phyloP scores from a whole-genome alignment of 805 yeast species.

The Myxozyma nipponensis region DNA sequence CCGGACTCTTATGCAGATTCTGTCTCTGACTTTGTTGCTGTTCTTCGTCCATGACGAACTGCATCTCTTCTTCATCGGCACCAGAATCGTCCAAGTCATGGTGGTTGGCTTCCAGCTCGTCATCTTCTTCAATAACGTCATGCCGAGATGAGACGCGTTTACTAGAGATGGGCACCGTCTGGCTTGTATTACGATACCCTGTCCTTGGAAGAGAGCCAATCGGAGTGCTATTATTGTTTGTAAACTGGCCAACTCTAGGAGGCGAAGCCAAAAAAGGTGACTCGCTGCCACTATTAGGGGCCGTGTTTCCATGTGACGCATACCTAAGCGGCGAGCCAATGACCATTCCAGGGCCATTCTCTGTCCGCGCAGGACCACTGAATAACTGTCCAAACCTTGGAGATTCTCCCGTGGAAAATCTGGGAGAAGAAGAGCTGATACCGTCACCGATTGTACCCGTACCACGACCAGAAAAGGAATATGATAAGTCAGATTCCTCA shows the following conservation, averaged over 20 bases:
- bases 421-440: constrained; percentile 19
- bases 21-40: too few relatives aligned
- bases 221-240: background rate
- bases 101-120: constrained; percentile 6
- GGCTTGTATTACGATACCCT: background rate
- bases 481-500: constrained; percentile 9
- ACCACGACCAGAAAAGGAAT: constrained; percentile 6
- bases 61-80: constrained; percentile 20
- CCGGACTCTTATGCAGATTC: background rate
- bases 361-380: background rate
- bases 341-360: background rate
- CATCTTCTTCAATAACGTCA: constrained; percentile 8
- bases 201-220: too few relatives aligned
- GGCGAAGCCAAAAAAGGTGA: background rate
- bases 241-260: constrained; percentile 5
- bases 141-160: constrained; percentile 1
- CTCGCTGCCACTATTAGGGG: background rate
- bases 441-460: constrained; percentile 15
- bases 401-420: constrained; percentile 4
- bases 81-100: background rate
- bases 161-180: constrained; percentile 6
- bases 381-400: constrained; percentile 25
- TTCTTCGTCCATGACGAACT: constrained; percentile 28
- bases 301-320: background rate
- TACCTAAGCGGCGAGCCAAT: constrained; percentile 23